phyloP scores from a whole-genome alignment of 305 asterid genomes.

The Solanum hybrid region DNA sequence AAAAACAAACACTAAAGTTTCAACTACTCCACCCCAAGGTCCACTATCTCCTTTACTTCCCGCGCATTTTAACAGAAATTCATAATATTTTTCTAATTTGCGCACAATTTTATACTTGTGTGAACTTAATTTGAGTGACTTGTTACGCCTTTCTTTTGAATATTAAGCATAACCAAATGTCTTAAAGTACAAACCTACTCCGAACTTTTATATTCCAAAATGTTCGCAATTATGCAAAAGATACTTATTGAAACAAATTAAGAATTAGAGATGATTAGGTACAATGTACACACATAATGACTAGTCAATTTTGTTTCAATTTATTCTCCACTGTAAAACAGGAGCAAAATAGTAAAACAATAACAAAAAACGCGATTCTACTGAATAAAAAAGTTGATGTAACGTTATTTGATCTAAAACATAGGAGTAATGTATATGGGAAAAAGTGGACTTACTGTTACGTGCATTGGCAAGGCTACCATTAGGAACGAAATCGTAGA shows the following conservation, averaged over 20 bases:
- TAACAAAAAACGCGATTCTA: neutral
- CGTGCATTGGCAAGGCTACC: slow-evolving; percentile 82
- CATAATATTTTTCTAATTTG: neutral
- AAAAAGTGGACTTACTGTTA: slow-evolving; percentile 48
- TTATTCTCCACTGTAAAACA: neutral
- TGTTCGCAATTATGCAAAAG: neutral
- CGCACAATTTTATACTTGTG: neutral
- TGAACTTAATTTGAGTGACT: neutral
- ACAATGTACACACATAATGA: neutral
- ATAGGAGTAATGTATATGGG: neutral
- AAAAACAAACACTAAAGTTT: slow-evolving; percentile 32
- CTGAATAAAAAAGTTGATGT: neutral
- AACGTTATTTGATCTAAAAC: neutral
- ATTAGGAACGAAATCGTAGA: slow-evolving; percentile 79
- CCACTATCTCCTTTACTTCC: slow-evolving; percentile 3
- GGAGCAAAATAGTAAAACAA: neutral
- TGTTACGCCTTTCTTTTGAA: neutral
- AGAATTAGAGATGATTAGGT: neutral
- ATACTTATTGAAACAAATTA: neutral
- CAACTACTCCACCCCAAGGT: slow-evolving; percentile 55
- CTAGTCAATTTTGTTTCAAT: neutral
- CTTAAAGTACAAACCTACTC: neutral
- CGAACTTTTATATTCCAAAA: neutral
- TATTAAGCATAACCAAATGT: neutral
- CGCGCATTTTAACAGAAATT: slow-evolving; percentile 16